Percentiles rank a stretch among this genome's conserved stretches.
Evolutionary conservation across 176 grass and related monocot genomes (phyloP).

Genomic region (Saccharum officinarum): DNA sequence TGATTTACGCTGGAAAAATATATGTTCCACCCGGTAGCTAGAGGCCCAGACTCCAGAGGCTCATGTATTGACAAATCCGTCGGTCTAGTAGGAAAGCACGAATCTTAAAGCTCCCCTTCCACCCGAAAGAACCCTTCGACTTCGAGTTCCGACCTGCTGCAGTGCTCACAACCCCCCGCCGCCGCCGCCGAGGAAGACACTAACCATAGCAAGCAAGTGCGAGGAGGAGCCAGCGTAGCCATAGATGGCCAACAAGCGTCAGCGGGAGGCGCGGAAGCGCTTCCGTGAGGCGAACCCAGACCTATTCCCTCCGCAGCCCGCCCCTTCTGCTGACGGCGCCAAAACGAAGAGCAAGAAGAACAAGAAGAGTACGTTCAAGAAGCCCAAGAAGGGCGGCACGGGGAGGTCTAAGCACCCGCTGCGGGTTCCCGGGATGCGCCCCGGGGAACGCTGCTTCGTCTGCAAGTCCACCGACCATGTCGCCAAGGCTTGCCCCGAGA

Average conservation of each 20-base stretch:
- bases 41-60: too few species aligned
- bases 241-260: constrained; percentile 80
- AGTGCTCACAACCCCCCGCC: not conserved
- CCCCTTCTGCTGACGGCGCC: constrained; percentile 25
- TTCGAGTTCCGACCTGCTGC: not conserved
- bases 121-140: not conserved
- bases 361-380: constrained; percentile 51
- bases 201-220: not conserved
- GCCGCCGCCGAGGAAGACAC: constrained; percentile 13
- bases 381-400: constrained; percentile 38
- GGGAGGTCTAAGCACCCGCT: constrained; percentile 70
- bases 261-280: constrained; percentile 60
- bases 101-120: constrained; percentile 24
- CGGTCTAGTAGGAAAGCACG: not conserved
- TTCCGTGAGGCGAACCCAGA: constrained; percentile 69
- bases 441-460: constrained; percentile 97
- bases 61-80: not conserved
- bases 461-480: constrained; percentile 86
- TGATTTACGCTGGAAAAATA: not conserved
- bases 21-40: too few species aligned
- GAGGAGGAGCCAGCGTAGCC: not conserved
- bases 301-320: constrained; percentile 44
- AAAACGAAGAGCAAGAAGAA: constrained; percentile 52
- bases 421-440: constrained; percentile 86
- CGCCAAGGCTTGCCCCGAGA: constrained; percentile 88